Evolutionary conservation across 1,139 yeast species (phyloP).

Genomic region (Geotrichum carabidarum): DNA sequence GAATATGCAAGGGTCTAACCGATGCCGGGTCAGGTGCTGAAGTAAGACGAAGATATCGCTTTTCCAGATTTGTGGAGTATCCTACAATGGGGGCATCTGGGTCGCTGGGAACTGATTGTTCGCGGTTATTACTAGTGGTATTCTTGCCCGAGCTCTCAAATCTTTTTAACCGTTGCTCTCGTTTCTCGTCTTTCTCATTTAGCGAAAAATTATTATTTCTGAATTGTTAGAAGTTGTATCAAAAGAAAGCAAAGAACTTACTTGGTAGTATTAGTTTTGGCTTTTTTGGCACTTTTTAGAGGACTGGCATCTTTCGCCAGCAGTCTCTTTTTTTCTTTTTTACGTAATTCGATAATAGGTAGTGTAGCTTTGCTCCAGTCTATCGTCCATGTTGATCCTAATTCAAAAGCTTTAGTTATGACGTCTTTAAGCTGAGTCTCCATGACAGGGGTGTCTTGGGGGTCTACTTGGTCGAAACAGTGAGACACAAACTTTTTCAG

Average conservation of each 20-base stretch:
- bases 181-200: conserved; percentile 37
- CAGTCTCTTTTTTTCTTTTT: conserved; percentile 11
- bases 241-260: background rate
- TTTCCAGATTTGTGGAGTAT: conserved; percentile 59
- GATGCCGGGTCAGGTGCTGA: conserved; percentile 84
- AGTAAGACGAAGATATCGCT: conserved; percentile 74
- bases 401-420: conserved; percentile 48
- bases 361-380: conserved; percentile 57
- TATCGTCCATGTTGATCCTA: conserved; percentile 47
- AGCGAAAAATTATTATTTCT: conserved; percentile 30
- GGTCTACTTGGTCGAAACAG: conserved; percentile 42
- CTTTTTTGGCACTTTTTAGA: conserved; percentile 16
- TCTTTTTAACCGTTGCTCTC: conserved; percentile 46
- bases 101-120: conserved; percentile 12
- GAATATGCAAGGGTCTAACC: conserved; percentile 67
- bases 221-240: conserved; percentile 4
- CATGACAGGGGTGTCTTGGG: conserved; percentile 37
- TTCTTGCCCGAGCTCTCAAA: conserved; percentile 42
- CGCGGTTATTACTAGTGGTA: conserved; percentile 5
- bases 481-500: conserved; percentile 46
- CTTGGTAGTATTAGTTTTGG: conserved; percentile 6
- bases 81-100: conserved; percentile 52
- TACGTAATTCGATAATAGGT: conserved; percentile 44
- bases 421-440: conserved; percentile 46
- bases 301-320: conserved; percentile 5